phyloP scores from a whole-genome alignment of 2,329 filamentous ascomycete genomes.

The Exophiala calicioides region DNA sequence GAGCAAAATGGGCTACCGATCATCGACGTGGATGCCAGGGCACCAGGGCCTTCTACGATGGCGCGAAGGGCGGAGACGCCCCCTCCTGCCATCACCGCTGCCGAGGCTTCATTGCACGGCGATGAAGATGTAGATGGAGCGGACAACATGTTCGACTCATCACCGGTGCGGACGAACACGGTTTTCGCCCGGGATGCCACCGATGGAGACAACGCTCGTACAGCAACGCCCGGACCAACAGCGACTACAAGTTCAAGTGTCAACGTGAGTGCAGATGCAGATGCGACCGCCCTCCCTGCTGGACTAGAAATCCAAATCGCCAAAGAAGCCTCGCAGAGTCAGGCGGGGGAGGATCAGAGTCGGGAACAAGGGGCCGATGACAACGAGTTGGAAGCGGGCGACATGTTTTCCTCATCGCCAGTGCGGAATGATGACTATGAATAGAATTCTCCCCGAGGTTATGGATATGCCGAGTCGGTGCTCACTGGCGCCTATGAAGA shows the following conservation, averaged over 20 bases:
- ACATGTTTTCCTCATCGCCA: conserved; percentile 27
- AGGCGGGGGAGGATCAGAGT: neutral
- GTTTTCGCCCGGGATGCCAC: neutral
- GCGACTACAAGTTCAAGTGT: no score
- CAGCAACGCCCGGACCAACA: no score
- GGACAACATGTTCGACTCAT: conserved; percentile 25
- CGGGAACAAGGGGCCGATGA: conserved; percentile 5
- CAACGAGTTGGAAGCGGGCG: conserved; percentile 18
- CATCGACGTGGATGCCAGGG: no score
- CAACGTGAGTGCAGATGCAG: no score
- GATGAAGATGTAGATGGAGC: neutral
- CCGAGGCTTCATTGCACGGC: neutral
- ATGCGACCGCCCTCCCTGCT: neutral
- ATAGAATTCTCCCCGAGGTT: no score
- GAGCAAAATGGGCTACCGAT: neutral
- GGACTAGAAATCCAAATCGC: neutral
- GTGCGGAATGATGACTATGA: conserved; percentile 12
- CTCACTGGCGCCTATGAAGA: no score
- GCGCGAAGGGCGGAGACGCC: no score
- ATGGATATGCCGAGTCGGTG: no score
- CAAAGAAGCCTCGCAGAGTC: neutral
- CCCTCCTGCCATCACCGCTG: neutral
- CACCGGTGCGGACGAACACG: conserved; percentile 15
- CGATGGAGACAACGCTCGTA: no score
- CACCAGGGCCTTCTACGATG: no score